Percentiles rank a stretch among this genome's conserved stretches.
Evolutionary conservation across 2,329 filamentous ascomycete species (phyloP).

Genomic region (Cercospora sp.): DNA sequence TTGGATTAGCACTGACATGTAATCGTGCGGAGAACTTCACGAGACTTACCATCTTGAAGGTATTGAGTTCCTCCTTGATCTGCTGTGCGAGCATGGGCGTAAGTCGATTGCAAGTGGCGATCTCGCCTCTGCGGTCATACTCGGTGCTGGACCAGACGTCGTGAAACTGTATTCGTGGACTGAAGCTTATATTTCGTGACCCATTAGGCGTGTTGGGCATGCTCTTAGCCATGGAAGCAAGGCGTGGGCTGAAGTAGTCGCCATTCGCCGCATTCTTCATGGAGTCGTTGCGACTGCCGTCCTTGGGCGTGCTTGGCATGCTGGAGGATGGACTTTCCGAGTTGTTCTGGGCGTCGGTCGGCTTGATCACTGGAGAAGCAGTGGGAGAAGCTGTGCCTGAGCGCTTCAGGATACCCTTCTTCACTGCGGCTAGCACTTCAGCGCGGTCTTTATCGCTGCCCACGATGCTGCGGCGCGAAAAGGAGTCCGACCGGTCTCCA

Average conservation of each 20-base stretch:
- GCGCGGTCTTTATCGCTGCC: conserved; percentile 87
- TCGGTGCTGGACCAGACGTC: conserved; percentile 96
- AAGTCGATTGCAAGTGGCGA: conserved; percentile 95
- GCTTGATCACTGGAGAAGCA: conserved; percentile 67
- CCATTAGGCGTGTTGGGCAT: conserved; percentile 75
- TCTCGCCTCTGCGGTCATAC: conserved; percentile 92
- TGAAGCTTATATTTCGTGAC: conserved; percentile 70
- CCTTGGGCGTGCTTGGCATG: conserved; percentile 82
- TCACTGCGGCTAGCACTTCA: conserved; percentile 86
- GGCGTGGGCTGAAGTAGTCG: conserved; percentile 83
- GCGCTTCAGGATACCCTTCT: conserved; percentile 95
- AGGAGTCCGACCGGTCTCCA: conserved; percentile 60
- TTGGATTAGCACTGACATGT: conserved; percentile 43
- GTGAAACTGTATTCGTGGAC: conserved; percentile 88
- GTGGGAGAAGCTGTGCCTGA: conserved; percentile 61
- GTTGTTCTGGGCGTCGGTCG: conserved; percentile 64
- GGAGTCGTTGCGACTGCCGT: conserved; percentile 55
- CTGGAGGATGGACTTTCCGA: conserved; percentile 81
- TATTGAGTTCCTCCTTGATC: conserved; percentile 99
- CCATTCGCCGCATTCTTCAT: conserved; percentile 68
- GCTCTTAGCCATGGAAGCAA: conserved; percentile 73
- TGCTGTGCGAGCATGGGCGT: conserved; percentile 97
- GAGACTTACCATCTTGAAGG: conserved; percentile 92
- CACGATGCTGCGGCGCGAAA: conserved; percentile 79
- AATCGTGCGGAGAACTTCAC: background rate